phyloP scores from a whole-genome alignment of 2,329 filamentous ascomycete genomes.

The Aspergillus jensenii region DNA sequence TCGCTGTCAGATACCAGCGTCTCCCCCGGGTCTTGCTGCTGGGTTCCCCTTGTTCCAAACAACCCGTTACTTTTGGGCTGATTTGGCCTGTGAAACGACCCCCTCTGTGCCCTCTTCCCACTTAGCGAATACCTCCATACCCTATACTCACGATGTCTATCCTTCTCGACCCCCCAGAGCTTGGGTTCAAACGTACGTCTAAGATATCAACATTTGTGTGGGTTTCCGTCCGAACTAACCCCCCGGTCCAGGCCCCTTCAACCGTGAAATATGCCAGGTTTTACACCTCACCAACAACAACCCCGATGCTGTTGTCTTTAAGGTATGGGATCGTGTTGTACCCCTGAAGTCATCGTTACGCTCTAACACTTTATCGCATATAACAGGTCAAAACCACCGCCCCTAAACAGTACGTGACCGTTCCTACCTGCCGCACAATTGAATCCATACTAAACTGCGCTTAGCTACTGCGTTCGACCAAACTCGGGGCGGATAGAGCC shows the following conservation, averaged over 20 bases:
- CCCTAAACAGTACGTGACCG: slow-evolving; percentile 81
- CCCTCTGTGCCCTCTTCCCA: slow-evolving; percentile 13
- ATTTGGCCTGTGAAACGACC: slow-evolving; percentile 10
- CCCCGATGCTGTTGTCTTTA: slow-evolving; percentile 62
- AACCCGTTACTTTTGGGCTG: background rate
- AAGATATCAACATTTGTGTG: slow-evolving; percentile 13
- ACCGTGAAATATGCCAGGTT: slow-evolving; percentile 62
- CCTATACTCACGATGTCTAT: slow-evolving; percentile 72
- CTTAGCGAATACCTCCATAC: slow-evolving; percentile 14
- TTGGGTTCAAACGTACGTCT: slow-evolving; percentile 80
- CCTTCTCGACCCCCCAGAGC: slow-evolving; percentile 86
- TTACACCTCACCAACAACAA: slow-evolving; percentile 60
- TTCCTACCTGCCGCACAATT: slow-evolving; percentile 12
- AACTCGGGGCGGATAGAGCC: slow-evolving; percentile 96
- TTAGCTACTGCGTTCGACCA: slow-evolving; percentile 93
- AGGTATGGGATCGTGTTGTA: slow-evolving; percentile 46
- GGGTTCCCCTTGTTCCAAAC: background rate
- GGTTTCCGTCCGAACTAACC: slow-evolving; percentile 23
- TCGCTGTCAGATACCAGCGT: background rate
- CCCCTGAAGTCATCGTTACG: slow-evolving; percentile 14
- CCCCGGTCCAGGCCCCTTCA: slow-evolving; percentile 58
- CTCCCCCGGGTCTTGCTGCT: background rate
- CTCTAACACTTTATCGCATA: slow-evolving; percentile 24
- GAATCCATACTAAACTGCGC: slow-evolving; percentile 21
- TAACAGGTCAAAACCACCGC: slow-evolving; percentile 95